These are phyloP conservation scores for Pleurotus giganteus DNA, from an alignment of 768 basidiomycete genomes.

Conservation along the genomic window DNA sequence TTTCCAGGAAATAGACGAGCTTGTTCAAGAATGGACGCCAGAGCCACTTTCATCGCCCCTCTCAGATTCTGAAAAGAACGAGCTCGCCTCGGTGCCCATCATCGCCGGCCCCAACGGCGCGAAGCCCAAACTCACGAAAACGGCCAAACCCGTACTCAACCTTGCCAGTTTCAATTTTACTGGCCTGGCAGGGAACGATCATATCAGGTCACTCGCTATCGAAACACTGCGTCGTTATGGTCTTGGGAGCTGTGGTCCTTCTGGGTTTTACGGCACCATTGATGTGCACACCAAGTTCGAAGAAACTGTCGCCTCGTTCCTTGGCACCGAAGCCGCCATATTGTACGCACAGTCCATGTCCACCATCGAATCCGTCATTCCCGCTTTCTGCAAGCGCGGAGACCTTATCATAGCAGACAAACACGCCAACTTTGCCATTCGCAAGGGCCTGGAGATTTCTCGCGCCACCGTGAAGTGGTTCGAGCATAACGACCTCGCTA, in stretches of 20 bases:
- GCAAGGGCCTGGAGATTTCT: slow-evolving; percentile 93
- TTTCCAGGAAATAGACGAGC: slow-evolving; percentile 88
- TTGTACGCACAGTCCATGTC: slow-evolving; percentile 94
- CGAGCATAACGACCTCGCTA: slow-evolving; percentile 92
- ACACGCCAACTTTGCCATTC: slow-evolving; percentile 93
- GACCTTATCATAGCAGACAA: slow-evolving; percentile 98
- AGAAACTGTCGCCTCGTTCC: slow-evolving; percentile 84
- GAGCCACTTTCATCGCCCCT: slow-evolving; percentile 75
- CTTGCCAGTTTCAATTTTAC: slow-evolving; percentile 91
- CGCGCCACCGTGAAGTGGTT: slow-evolving; percentile 92
- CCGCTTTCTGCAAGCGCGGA: slow-evolving; percentile 96
- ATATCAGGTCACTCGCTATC: slow-evolving; percentile 81
- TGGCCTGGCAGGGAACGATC: slow-evolving; percentile 84
- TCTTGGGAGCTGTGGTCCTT: slow-evolving; percentile 92
- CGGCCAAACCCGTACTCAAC: slow-evolving; percentile 77
- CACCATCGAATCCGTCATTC: slow-evolving; percentile 90
- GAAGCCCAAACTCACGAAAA: slow-evolving; percentile 72
- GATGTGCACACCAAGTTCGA: slow-evolving; percentile 93
- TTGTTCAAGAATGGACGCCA: slow-evolving; percentile 94
- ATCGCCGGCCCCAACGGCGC: slow-evolving; percentile 80
- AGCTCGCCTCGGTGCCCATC: slow-evolving; percentile 74
- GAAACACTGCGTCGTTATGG: slow-evolving; percentile 88
- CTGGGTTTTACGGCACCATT: slow-evolving; percentile 95
- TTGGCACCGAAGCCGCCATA: slow-evolving; percentile 86
- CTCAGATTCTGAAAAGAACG: slow-evolving; percentile 54